These are phyloP conservation scores for Pseudoneurospora amorphoporcata DNA, from an alignment of 495 filamentous ascomycete species.

Conservation along the genomic window DNA sequence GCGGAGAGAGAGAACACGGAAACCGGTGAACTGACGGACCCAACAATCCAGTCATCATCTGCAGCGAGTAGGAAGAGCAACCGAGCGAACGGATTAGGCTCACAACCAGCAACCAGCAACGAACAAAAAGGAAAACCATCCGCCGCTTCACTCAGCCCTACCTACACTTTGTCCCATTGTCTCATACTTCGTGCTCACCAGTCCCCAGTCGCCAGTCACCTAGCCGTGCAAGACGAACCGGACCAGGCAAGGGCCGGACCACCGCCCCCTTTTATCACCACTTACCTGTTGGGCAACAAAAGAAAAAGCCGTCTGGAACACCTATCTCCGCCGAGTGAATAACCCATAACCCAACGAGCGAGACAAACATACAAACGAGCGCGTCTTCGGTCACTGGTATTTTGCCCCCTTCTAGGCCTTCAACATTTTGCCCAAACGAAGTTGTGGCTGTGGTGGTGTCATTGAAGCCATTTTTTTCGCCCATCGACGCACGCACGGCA, in stretches of 20 bases:
- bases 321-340: not conserved
- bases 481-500: not conserved
- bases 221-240: not conserved
- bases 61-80: not conserved
- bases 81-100: not conserved
- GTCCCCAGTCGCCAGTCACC: not conserved
- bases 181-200: not conserved
- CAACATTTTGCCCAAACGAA: not conserved
- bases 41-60: not conserved
- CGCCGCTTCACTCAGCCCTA: not conserved
- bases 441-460: not conserved
- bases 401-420: not conserved
- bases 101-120: not conserved
- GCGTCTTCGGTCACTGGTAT: not conserved
- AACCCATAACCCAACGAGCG: not conserved
- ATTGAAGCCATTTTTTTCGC: not conserved
- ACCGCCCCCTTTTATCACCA: not conserved
- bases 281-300: not conserved
- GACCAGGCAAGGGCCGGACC: not conserved
- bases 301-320: not conserved
- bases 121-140: not conserved
- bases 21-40: not conserved
- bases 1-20: not conserved
- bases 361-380: not conserved
- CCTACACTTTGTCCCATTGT: not conserved